Percentiles rank a stretch among this genome's conserved stretches.
Evolutionary conservation across 495 filamentous ascomycete species (phyloP).

Genomic region (Cercophora samala): DNA sequence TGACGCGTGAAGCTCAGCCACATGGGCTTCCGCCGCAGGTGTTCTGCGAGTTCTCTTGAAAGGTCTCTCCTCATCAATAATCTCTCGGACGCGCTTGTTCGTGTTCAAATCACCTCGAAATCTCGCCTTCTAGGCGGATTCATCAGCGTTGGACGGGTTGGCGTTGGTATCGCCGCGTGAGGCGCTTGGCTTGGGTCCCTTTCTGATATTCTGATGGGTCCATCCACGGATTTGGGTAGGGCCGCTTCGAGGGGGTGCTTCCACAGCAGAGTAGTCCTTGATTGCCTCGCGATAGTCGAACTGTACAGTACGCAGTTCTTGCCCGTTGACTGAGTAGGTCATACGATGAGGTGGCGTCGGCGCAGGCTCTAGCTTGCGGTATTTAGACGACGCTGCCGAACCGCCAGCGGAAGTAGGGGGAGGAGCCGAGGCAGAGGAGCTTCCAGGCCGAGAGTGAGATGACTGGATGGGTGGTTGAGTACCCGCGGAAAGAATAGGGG

Average conservation of each 20-base stretch:
- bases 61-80: background rate
- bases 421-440: conserved; percentile 31
- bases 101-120: background rate
- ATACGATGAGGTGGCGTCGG: conserved; percentile 45
- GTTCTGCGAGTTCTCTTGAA: background rate
- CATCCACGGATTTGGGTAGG: conserved; percentile 49
- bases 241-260: conserved; percentile 44
- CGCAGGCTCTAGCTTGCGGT: conserved; percentile 48
- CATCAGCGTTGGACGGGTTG: background rate
- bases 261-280: conserved; percentile 44
- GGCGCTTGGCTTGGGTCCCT: conserved; percentile 15
- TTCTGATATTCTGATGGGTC: conserved; percentile 46
- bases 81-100: conserved; percentile 1
- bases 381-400: conserved; percentile 30
- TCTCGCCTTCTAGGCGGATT: conserved; percentile 6
- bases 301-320: conserved; percentile 46
- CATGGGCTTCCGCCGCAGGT: background rate
- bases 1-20: background rate
- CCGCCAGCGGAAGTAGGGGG: conserved; percentile 18
- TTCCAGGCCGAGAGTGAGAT: conserved; percentile 24
- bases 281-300: conserved; percentile 49
- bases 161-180: background rate
- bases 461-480: conserved; percentile 5
- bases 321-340: conserved; percentile 37
- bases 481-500: conserved; percentile 3